Conservation (phyloP, 1,139 yeast genomes). For the Blastobotrys serpentis region DNA sequence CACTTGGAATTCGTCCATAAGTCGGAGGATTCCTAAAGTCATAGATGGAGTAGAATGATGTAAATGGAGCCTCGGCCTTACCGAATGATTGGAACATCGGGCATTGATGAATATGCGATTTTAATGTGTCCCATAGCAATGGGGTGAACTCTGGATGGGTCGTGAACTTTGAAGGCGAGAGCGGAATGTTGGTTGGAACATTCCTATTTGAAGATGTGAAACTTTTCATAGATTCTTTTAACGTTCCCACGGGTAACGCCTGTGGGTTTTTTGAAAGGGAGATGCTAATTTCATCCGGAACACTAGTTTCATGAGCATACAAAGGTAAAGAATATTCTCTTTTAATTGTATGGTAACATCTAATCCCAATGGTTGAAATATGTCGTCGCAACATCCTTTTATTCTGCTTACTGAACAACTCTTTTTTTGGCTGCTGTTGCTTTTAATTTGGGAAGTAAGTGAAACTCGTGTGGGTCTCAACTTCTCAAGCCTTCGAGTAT, state of each 20-base stretch:
- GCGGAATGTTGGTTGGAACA: background rate
- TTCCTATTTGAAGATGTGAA: background rate
- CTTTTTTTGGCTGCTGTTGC: no score
- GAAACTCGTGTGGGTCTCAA: no score
- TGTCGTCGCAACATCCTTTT: background rate
- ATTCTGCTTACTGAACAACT: no score
- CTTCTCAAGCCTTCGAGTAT: no score
- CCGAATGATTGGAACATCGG: constrained; percentile 63
- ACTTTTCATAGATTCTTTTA: constrained; percentile 14
- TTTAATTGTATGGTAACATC: constrained; percentile 1
- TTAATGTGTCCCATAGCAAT: constrained; percentile 37
- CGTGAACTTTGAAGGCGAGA: constrained; percentile 1
- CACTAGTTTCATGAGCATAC: constrained; percentile 8
- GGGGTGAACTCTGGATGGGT: constrained; percentile 29
- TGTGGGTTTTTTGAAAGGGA: constrained; percentile 24
- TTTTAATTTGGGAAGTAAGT: no score
- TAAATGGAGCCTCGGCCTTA: constrained; percentile 44
- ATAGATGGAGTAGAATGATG: constrained; percentile 64
- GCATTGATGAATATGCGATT: constrained; percentile 45
- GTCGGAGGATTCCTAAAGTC: constrained; percentile 68
- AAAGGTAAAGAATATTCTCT: constrained; percentile 4
- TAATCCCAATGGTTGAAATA: background rate
- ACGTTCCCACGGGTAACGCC: constrained; percentile 32
- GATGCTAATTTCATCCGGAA: constrained; percentile 15
- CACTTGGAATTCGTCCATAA: constrained; percentile 68